phyloP scores from a whole-genome alignment of 2,329 filamentous ascomycete species.

The Microdochium nivale region DNA sequence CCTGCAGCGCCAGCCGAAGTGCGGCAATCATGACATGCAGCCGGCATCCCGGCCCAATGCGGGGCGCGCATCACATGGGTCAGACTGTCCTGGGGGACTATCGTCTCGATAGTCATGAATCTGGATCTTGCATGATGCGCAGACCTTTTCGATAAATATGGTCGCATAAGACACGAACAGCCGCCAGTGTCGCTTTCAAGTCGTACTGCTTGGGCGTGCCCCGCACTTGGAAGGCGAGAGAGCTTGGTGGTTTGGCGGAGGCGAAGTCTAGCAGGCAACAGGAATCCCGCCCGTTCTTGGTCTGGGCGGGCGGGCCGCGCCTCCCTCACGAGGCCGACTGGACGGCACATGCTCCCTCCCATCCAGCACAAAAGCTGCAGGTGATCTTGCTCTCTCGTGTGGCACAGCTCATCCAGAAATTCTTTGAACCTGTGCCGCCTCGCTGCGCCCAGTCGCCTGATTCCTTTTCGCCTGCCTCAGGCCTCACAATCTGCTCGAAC shows the following conservation, averaged over 20 bases:
- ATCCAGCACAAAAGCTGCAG: not conserved
- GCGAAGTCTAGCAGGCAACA: not conserved
- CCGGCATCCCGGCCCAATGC: not conserved
- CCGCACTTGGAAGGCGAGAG: not conserved
- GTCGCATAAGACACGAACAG: no score
- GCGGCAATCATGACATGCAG: not conserved
- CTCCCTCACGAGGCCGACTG: not conserved
- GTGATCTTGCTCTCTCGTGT: not conserved
- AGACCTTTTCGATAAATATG: no score
- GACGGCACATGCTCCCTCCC: not conserved
- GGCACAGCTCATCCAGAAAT: not conserved
- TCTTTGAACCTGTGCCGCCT: not conserved
- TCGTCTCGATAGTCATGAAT: no score
- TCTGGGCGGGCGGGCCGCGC: not conserved
- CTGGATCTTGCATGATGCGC: no score
- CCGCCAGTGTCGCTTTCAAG: no score
- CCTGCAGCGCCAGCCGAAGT: not conserved
- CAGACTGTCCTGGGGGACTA: not conserved
- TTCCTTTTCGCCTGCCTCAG: not conserved
- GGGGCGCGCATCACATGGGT: not conserved
- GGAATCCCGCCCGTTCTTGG: not conserved
- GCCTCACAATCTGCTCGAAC: not conserved
- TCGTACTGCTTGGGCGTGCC: not conserved
- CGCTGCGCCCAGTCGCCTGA: not conserved
- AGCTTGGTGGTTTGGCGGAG: not conserved